Conservation (phyloP, 179 eudicot genomes). For the Heliamphora pulchella region DNA sequence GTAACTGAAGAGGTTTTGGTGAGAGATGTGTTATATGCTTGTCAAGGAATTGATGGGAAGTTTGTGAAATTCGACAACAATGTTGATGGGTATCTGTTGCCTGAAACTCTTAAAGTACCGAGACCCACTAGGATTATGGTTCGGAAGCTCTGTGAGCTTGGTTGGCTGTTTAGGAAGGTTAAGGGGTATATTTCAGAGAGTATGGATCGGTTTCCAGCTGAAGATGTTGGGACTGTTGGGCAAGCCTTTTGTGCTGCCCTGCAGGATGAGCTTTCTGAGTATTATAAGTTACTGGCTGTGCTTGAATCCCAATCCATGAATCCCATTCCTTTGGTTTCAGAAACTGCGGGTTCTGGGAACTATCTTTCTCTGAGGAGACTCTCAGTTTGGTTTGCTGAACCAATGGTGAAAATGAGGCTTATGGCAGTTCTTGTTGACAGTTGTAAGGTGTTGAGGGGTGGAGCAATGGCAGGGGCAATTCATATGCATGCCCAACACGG, state of each 20-base stretch:
- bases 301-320: conserved; percentile 84
- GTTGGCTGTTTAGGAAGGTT: conserved; percentile 84
- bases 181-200: conserved; percentile 65
- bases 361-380: conserved; percentile 80
- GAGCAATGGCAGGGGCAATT: conserved; percentile 95
- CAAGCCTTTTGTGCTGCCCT: conserved; percentile 93
- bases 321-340: conserved; percentile 78
- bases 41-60: conserved; percentile 87
- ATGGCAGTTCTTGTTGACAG: conserved; percentile 92
- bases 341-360: conserved; percentile 50
- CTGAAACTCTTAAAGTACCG: conserved; percentile 48
- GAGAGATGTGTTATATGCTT: conserved; percentile 80
- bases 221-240: conserved; percentile 89
- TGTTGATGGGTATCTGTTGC: conserved; percentile 52
- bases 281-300: conserved; percentile 87
- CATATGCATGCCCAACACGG: conserved; percentile 98
- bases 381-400: conserved; percentile 89
- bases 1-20: conserved; percentile 85
- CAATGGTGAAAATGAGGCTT: conserved; percentile 84
- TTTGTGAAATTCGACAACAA: conserved; percentile 54
- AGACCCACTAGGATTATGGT: conserved; percentile 60
- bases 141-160: conserved; percentile 74
- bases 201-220: conserved; percentile 55
- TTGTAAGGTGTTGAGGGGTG: conserved; percentile 84
- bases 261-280: conserved; percentile 89